phyloP scores from a whole-genome alignment of 164 flowering plant genomes.

The Malania oleifera region DNA sequence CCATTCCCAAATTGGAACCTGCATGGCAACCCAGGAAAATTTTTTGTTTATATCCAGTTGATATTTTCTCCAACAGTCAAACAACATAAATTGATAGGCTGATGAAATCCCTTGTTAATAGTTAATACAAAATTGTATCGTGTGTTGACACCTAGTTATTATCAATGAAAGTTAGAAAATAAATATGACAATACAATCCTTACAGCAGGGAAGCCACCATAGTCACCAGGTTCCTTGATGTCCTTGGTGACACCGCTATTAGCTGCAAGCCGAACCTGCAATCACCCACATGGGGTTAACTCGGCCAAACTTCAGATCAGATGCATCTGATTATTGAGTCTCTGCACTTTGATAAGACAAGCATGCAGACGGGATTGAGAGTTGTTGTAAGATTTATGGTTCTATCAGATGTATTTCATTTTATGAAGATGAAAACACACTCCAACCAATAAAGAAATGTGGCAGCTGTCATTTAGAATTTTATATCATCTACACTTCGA shows the following conservation, averaged over 20 bases:
- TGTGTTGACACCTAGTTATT: background rate
- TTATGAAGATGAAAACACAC: too few relatives aligned
- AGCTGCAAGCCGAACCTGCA: conserved; percentile 90
- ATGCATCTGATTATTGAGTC: background rate
- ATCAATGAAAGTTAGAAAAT: background rate
- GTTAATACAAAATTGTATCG: background rate
- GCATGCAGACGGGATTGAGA: too few relatives aligned
- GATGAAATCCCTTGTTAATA: too few relatives aligned
- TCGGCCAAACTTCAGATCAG: background rate
- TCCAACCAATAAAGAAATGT: too few relatives aligned
- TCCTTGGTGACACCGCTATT: conserved; percentile 77
- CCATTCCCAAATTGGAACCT: conserved; percentile 78
- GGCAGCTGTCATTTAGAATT: too few relatives aligned
- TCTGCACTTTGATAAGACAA: too few relatives aligned
- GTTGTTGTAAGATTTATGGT: too few relatives aligned
- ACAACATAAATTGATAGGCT: too few relatives aligned
- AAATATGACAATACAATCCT: conserved; percentile 12
- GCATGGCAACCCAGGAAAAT: conserved; percentile 10
- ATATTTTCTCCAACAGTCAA: too few relatives aligned
- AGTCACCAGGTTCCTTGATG: conserved; percentile 78
- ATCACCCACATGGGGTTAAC: background rate
- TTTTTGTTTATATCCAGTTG: too few relatives aligned
- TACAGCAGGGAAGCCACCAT: conserved; percentile 97
- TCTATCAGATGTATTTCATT: too few relatives aligned
- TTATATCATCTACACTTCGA: too few relatives aligned